phyloP scores from a whole-genome alignment of 2,329 filamentous ascomycete species.

The Fusarium nematophilum region DNA sequence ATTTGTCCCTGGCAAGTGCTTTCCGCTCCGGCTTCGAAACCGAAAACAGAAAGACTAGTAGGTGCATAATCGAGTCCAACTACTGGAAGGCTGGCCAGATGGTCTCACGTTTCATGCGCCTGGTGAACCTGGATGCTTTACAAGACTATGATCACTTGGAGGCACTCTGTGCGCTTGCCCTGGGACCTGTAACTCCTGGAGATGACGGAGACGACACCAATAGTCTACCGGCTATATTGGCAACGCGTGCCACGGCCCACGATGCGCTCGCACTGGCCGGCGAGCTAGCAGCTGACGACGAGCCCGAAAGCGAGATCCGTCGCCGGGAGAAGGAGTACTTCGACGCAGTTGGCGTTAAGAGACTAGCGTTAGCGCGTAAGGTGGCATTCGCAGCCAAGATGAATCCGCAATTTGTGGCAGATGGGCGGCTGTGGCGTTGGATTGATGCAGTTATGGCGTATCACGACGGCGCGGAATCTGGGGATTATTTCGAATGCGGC shows the following conservation, averaged over 20 bases:
- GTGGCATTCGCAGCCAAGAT: constrained; percentile 24
- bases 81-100: constrained; percentile 24
- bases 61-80: constrained; percentile 13
- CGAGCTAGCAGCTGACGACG: constrained; percentile 25
- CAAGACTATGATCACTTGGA: constrained; percentile 29
- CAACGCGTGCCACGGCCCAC: constrained; percentile 15
- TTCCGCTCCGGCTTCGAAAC: constrained; percentile 28
- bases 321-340: constrained; percentile 29
- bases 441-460: constrained; percentile 16
- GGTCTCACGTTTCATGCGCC: constrained; percentile 26
- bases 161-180: constrained; percentile 18
- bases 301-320: constrained; percentile 22
- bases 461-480: constrained; percentile 38
- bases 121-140: constrained; percentile 26
- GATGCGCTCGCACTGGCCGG: constrained; percentile 23
- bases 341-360: constrained; percentile 22
- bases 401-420: constrained; percentile 31
- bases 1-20: constrained; percentile 21
- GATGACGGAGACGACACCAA: constrained; percentile 17
- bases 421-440: constrained; percentile 31
- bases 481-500: too few relatives aligned
- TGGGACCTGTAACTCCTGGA: constrained; percentile 12
- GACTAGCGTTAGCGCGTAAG: constrained; percentile 25
- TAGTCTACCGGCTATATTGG: constrained; percentile 21
- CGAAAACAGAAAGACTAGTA: constrained; percentile 14